These are phyloP conservation scores for Xylaria sp. DNA, from an alignment of 2,329 filamentous ascomycete species.

Conservation along the genomic window DNA sequence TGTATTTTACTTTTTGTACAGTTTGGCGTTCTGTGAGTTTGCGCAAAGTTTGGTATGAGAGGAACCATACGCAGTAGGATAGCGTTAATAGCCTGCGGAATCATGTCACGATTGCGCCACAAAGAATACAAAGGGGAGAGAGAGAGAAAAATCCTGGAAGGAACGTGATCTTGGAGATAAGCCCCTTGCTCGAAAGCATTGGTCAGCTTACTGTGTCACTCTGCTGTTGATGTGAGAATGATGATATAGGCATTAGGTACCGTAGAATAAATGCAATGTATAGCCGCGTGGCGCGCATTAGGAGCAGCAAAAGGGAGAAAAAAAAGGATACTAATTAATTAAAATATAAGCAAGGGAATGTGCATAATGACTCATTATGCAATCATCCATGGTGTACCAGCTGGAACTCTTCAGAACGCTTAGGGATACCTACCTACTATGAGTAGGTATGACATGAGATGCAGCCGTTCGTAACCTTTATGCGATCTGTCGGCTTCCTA, in stretches of 20 bases:
- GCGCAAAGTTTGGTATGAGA: background rate
- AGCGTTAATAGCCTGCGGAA: background rate
- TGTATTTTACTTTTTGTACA: background rate
- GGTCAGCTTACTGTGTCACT: constrained; percentile 35
- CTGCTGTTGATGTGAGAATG: background rate
- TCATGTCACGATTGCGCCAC: constrained; percentile 9
- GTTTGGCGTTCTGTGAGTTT: background rate
- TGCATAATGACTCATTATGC: background rate
- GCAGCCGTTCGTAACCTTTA: no score
- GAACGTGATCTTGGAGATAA: constrained; percentile 4
- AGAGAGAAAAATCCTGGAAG: background rate
- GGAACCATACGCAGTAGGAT: background rate
- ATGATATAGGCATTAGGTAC: background rate
- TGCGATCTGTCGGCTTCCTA: no score
- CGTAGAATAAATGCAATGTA: background rate
- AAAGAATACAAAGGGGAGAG: background rate
- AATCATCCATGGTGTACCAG: background rate
- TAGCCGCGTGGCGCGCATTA: constrained; percentile 3
- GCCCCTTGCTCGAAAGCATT: background rate
- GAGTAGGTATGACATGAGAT: no score
- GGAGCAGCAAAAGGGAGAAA: background rate
- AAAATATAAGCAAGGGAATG: background rate
- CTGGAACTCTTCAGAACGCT: no score
- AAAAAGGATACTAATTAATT: background rate
- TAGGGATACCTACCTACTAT: no score